Conservation (phyloP, 768 basidiomycete species). For the Tylopilus sp. region DNA sequence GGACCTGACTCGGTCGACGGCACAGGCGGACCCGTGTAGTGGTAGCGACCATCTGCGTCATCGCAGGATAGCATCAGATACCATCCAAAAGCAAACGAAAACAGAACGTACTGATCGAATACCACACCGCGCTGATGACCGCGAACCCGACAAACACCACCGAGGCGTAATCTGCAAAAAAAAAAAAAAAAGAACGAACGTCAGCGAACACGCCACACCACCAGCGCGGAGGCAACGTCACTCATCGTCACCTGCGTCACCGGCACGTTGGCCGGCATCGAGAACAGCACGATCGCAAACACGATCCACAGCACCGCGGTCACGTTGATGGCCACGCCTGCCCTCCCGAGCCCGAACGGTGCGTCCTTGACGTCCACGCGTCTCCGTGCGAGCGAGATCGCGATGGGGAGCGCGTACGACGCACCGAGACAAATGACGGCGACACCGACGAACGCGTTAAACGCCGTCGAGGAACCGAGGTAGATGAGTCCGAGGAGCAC, state of each 20-base stretch:
- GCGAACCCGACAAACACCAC: constrained; percentile 66
- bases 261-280: constrained; percentile 63
- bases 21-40: constrained; percentile 44
- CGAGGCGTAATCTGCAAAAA: constrained; percentile 54
- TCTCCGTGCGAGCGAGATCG: constrained; percentile 45
- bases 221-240: neutral
- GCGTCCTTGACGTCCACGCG: constrained; percentile 46
- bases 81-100: neutral
- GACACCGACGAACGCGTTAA: constrained; percentile 67
- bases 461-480: constrained; percentile 59
- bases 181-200: no score
- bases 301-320: constrained; percentile 55
- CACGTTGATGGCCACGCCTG: constrained; percentile 45
- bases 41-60: constrained; percentile 38
- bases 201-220: neutral
- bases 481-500: constrained; percentile 60
- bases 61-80: neutral
- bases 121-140: constrained; percentile 57
- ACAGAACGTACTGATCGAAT: constrained; percentile 47
- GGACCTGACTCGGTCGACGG: constrained; percentile 15
- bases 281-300: constrained; percentile 64
- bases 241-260: constrained; percentile 51
- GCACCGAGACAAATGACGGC: constrained; percentile 63
- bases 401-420: constrained; percentile 62
- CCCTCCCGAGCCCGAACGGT: constrained; percentile 46